Evolutionary conservation across 2,329 filamentous ascomycete species (phyloP), one percentile per base, ranked within the genome.

Genomic region (Bipolaris oryzae): DNA sequence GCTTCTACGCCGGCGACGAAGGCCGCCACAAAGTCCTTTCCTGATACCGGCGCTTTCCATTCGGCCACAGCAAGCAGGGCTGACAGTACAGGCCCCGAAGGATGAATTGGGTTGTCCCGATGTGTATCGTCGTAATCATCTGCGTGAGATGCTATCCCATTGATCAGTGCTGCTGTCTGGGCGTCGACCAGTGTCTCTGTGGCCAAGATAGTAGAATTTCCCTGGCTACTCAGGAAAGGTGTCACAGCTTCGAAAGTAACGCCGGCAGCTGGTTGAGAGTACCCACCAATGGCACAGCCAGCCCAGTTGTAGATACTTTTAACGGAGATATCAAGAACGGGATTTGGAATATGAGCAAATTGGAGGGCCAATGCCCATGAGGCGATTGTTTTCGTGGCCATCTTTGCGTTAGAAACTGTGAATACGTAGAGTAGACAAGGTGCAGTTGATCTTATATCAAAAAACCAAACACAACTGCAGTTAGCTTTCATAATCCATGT

Each of bases 51-150:
- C 1, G 71, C 71, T 46, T 76, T 65, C 55, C 72, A 77, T 58
- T 84, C 80, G 1, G 79, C 76, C 13, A 80, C 76, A 1, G 82
- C 79, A 3, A 85, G 74, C 1, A 85, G 64, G 0, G 82, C 82
- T 38, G 75, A 79, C 1, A 81, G 80, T 0, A 85, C 80, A 0
- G 82, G 80, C 0, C 82, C 82, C 0, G 81, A 78, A 0, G 82
- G 83, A 60, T 85, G 83, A 42, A 85, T 85, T 59, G 85, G 82
- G 5, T 80, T 84, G 44, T 82, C 81, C 1, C 84, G 74, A 60
- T 85, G 82, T 1, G 82, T 85, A 64, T 85, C 82, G 58, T 85
- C 83, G 65, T 84, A 85, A 63, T 85, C 82, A 54, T 85, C 80
- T 3, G 84, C 80, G 57, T 85, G 82, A 28, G 80, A 82, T 11